Percentiles rank a stretch among this genome's conserved stretches.
Conservation (phyloP, 768 basidiomycete genomes). For the Dentipellis fragilis region DNA sequence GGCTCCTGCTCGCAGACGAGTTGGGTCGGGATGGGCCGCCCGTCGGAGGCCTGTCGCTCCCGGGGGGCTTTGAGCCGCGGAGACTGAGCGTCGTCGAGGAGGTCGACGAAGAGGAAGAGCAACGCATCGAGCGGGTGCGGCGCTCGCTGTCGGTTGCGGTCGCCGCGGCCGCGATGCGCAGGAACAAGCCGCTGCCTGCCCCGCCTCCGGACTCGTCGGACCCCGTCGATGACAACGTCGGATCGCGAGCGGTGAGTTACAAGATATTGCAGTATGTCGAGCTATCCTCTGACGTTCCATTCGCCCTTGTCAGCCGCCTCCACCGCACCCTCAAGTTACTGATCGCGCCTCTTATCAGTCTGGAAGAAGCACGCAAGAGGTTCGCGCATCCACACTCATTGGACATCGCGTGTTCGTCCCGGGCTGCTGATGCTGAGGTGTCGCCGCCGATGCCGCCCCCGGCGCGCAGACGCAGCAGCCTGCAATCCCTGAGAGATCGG, state of each 20-base stretch:
- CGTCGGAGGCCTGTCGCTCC: background rate
- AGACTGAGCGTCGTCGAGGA: background rate
- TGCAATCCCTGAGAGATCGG: background rate
- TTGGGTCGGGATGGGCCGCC: background rate
- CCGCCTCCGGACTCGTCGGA: background rate
- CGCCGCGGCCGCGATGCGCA: too few species aligned
- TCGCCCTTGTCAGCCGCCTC: background rate
- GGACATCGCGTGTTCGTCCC: background rate
- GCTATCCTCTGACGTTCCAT: background rate
- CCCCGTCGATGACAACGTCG: background rate
- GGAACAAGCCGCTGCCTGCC: background rate
- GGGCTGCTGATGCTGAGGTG: background rate
- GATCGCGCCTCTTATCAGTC: background rate
- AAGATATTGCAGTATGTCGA: too few species aligned
- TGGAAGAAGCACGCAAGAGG: background rate
- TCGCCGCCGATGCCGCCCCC: background rate
- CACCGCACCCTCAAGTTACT: background rate
- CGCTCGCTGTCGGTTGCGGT: too few species aligned
- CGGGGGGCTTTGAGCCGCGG: background rate
- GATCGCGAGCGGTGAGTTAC: background rate
- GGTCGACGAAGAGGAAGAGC: background rate
- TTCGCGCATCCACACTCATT: background rate
- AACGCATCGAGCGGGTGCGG: too few species aligned
- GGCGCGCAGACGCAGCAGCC: background rate
- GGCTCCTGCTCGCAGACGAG: background rate